Base-by-base conservation (phyloP, 1,284 basidiomycete species). In the Ustilago hordei region DNA sequence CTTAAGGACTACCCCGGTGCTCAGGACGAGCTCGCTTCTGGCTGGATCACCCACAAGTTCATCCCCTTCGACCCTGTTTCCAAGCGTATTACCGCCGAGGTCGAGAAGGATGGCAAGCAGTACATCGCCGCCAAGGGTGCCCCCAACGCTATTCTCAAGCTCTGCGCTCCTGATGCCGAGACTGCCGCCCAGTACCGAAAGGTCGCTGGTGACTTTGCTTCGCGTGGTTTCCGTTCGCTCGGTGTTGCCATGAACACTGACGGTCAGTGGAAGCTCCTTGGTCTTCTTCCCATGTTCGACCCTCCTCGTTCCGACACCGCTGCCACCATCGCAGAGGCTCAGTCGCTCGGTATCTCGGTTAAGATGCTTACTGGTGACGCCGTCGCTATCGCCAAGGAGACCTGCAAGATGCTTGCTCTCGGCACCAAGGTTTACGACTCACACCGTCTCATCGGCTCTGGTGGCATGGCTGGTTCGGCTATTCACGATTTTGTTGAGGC, bases 281-380 rank as follows among this genome's bases (percentile, higher is more conserved):
- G 87, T 69, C 87, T 89, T 64, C 81, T 89, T 69, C 86, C 87
- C 81, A 87, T 86, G 88, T 88, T 87, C 71, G 89, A 90, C 81
- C 89, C 89, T 67, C 89, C 89, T 48, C 88, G 89, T 60, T 77
- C 84, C 38, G 89, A 90, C 84, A 90, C 89, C 45, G 88, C 86
- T 66, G 84, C 88, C 75, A 90, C 89, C 43, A 89, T 90, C 75
- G 86, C 86, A 38, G 89, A 90, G 84, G 89, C 89, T 31, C 86
- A 87, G 71, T 86, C 88, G 13, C 87, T 90, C 47, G 89, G 89
- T 72, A 88, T 90, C 65, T 82, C 86, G 55, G 88, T 90, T 71
- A 90, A 90, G 87, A 90, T 90, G 89, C 87, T 90, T 61, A 90
- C 89, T 48, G 89, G 89, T 76, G 89, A 90, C 81, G 89, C 89